Evolutionary conservation across 805 yeast genomes (phyloP).

Genomic region (Barnettozyma sp.): DNA sequence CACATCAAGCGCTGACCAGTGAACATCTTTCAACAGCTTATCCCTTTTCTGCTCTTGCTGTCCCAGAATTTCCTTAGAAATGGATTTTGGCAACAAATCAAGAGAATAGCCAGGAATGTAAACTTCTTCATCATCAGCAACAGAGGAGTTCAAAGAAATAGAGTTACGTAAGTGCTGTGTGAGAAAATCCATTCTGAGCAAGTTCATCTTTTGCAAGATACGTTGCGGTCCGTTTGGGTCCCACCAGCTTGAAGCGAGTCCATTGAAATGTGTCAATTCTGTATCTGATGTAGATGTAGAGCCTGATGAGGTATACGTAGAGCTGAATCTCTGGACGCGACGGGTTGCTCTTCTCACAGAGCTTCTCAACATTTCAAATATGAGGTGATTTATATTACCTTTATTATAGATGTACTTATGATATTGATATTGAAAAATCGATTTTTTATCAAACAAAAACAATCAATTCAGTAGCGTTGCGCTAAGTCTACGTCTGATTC

Average conservation of each 20-base stretch:
- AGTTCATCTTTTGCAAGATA: conserved; percentile 90
- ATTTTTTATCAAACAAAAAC: too few relatives aligned
- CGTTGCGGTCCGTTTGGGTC: conserved; percentile 90
- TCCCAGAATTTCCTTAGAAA: conserved; percentile 38
- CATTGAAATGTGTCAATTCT: conserved; percentile 77
- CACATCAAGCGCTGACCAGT: conserved; percentile 64
- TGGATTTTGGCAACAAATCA: conserved; percentile 55
- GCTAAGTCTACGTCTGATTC: too few relatives aligned
- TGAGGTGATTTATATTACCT: too few relatives aligned
- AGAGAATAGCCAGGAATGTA: conserved; percentile 75
- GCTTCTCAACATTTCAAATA: neutral
- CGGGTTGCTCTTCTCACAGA: neutral
- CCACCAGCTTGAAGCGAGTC: conserved; percentile 97
- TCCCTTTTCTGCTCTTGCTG: conserved; percentile 46
- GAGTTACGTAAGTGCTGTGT: conserved; percentile 43
- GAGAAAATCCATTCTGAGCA: conserved; percentile 82
- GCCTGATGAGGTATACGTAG: neutral
- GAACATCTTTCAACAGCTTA: conserved; percentile 24
- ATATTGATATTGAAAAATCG: too few relatives aligned
- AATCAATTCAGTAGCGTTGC: too few relatives aligned
- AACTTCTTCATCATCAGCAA: conserved; percentile 38
- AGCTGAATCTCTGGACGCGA: neutral
- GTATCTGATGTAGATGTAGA: conserved; percentile 41
- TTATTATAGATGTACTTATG: too few relatives aligned
- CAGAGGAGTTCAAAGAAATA: conserved; percentile 15